A percentile compares a stretch with the other conserved stretches of the same genome.
Conservation (phyloP, 2,329 filamentous ascomycete species). For the Curvularia lunata region DNA sequence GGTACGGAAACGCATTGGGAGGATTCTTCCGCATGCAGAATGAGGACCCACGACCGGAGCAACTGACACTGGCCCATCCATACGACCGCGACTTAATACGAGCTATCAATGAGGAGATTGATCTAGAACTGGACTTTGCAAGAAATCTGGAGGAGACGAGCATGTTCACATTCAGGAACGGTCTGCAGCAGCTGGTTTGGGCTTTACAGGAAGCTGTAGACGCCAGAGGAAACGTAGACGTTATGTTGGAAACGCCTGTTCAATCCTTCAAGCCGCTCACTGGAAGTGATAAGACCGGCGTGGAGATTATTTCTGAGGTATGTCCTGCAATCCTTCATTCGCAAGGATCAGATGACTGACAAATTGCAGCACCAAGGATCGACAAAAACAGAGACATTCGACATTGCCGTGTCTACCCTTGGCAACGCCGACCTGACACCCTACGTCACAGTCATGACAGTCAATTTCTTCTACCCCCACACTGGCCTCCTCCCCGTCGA, state of each 20-base stretch:
- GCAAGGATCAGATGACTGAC: slow-evolving; percentile 15
- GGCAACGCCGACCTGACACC: slow-evolving; percentile 59
- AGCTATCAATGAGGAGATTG: slow-evolving; percentile 45
- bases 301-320: slow-evolving; percentile 38
- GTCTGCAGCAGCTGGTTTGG: slow-evolving; percentile 50
- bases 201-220: slow-evolving; percentile 47
- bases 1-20: slow-evolving; percentile 42
- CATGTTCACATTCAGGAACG: slow-evolving; percentile 55
- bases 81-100: slow-evolving; percentile 26
- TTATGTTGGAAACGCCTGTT: slow-evolving; percentile 47
- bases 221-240: slow-evolving; percentile 48
- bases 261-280: slow-evolving; percentile 23
- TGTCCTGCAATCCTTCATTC: slow-evolving; percentile 3
- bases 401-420: slow-evolving; percentile 43
- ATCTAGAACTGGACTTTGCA: slow-evolving; percentile 43
- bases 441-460: slow-evolving; percentile 84
- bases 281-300: slow-evolving; percentile 18
- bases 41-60: slow-evolving; percentile 12
- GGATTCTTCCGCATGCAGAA: slow-evolving; percentile 31
- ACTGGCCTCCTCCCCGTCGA: slow-evolving; percentile 67
- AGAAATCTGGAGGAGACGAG: slow-evolving; percentile 42
- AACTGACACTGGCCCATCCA: slow-evolving; percentile 26
- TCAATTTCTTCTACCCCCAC: slow-evolving; percentile 83
- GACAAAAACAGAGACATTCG: slow-evolving; percentile 30
- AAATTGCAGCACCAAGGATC: slow-evolving; percentile 18